Base-by-base conservation (phyloP, 345 rosid genomes). In the Moringa oleifera region DNA sequence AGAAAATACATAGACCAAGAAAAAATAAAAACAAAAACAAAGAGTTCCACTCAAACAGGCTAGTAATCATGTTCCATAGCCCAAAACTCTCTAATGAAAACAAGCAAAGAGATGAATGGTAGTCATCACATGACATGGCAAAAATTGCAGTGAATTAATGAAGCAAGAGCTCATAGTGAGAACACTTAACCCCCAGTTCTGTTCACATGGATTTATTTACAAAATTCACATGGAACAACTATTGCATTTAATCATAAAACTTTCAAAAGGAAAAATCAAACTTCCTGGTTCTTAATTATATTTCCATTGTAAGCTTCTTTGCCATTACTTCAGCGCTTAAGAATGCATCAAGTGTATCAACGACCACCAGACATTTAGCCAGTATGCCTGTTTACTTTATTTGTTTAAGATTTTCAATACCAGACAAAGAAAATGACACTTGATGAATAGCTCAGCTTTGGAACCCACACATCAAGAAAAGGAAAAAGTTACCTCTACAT, bases 401-500 rank as follows among this genome's bases (percentile, higher is more conserved):
- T 62, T 33, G 9, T 10, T n/a, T 58, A 56, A 51, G 33, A 65
- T 52, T 46, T 23, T 33, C 5, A 18, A 33, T 18, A 21, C 24
- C 20, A 28, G 9, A 33, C 20, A 45, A 21, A 53, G 25, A 46
- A 20, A 61, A 1, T 3, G 37, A 41, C 1, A 41, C 47, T 41
- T 41, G 16, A 41, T 41, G 13, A 41, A 41, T 41, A 15, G 6
- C 12, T 41, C 12, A 41, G 17, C 47, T 41, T 15, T 41, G 47
- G 16, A 41, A 41, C 47, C 47, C 17, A 15, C 47, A 4, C 17
- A 15, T 15, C 47, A 41, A 33, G 12, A 41, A 37, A 23, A 31
- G 10, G 25, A 28, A 56, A 57, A 47, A 22, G 28, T 64, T 72
- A 87, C 97, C 98, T 93, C 98, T 0, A 93, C 72, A 79, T 90